A percentile compares a stretch with the other conserved stretches of the same genome.
phyloP scores from a whole-genome alignment of 179 eudicot species.

The Vitellaria paradoxa region DNA sequence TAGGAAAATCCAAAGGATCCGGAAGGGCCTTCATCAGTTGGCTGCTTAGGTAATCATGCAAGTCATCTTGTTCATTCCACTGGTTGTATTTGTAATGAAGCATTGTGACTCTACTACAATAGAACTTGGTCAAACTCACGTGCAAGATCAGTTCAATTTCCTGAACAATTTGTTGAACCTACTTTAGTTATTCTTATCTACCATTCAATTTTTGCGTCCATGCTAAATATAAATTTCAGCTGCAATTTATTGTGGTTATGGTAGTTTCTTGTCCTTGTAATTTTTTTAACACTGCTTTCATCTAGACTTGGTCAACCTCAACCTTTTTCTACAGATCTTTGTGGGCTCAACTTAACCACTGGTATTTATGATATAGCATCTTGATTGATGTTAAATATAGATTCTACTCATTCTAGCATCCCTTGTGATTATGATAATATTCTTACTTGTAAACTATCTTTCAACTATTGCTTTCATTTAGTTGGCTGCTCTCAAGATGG shows the following conservation, averaged over 20 bases:
- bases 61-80: too few species aligned
- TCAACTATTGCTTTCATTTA: conserved; percentile 1
- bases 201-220: not conserved
- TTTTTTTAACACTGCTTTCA: not conserved
- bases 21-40: too few species aligned
- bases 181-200: not conserved
- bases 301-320: not conserved
- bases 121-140: too few species aligned
- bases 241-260: not conserved
- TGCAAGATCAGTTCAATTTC: not conserved
- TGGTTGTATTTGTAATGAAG: too few species aligned
- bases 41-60: too few species aligned
- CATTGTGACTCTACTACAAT: too few species aligned
- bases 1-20: too few species aligned
- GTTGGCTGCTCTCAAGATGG: not conserved
- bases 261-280: not conserved
- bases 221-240: not conserved
- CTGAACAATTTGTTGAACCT: not conserved
- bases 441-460: not conserved
- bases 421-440: not conserved
- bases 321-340: conserved; percentile 3
- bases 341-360: not conserved
- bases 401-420: not conserved
- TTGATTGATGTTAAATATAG: not conserved
- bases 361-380: not conserved